phyloP scores from a whole-genome alignment of 257 asterid species.

The Plantago elongata region DNA sequence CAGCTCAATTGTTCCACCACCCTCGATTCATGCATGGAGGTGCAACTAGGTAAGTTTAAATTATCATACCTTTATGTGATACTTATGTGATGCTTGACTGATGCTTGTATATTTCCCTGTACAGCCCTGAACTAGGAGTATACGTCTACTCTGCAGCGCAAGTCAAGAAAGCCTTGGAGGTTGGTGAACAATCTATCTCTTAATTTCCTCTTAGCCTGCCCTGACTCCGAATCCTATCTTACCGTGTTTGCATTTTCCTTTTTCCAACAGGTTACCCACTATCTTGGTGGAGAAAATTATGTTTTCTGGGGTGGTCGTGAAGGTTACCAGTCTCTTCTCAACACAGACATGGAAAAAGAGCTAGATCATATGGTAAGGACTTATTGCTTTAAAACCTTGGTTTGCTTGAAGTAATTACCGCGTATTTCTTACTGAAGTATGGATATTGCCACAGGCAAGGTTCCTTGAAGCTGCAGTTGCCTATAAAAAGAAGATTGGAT shows the following conservation, averaged over 20 bases:
- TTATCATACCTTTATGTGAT: constrained; percentile 6
- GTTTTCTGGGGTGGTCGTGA: constrained; percentile 99
- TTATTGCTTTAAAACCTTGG: too few relatives aligned
- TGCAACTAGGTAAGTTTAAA: constrained; percentile 68
- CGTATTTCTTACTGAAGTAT: not conserved
- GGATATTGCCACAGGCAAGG: constrained; percentile 55
- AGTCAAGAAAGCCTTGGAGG: constrained; percentile 97
- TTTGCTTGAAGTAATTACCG: not conserved
- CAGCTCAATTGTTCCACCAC: constrained; percentile 84
- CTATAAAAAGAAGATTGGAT: constrained; percentile 94
- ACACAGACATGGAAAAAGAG: constrained; percentile 97
- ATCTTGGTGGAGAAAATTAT: constrained; percentile 96
- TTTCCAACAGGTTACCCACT: constrained; percentile 74
- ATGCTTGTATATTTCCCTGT: constrained; percentile 13
- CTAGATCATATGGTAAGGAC: constrained; percentile 76
- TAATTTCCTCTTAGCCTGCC: not conserved
- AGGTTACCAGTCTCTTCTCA: constrained; percentile 90
- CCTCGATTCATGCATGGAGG: constrained; percentile 98
- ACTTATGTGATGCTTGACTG: not conserved
- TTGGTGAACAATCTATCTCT: constrained; percentile 19
- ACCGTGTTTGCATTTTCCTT: constrained; percentile 1
- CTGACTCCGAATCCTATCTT: not conserved
- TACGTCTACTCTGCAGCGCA: constrained; percentile 84
- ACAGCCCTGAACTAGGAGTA: constrained; percentile 84
- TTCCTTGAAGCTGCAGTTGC: constrained; percentile 90